Conservation (phyloP, 257 asterid genomes). For the Nicotiana tomentosiformis region DNA sequence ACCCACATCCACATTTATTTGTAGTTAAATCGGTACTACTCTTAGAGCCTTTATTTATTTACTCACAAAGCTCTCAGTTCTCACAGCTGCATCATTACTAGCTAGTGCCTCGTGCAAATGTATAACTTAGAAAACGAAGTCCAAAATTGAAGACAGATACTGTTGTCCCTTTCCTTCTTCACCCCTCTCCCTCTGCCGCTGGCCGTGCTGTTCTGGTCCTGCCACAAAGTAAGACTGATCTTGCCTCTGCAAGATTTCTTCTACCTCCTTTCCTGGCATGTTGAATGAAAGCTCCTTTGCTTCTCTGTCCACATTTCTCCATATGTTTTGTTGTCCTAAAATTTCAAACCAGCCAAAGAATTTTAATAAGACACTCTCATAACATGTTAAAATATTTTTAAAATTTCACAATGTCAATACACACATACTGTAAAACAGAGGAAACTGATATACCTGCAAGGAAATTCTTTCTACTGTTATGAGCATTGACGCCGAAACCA, state of each 20-base stretch:
- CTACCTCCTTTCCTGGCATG: background rate
- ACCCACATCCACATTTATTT: background rate
- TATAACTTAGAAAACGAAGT: conserved; percentile 16
- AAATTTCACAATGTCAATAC: background rate
- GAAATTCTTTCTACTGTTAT: conserved; percentile 20
- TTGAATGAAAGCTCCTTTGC: conserved; percentile 27
- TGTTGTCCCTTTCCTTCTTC: conserved; percentile 14
- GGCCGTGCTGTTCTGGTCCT: conserved; percentile 19
- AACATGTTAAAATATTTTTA: no score
- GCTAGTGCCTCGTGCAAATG: background rate
- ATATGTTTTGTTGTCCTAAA: conserved; percentile 31
- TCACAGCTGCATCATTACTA: background rate
- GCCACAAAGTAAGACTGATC: conserved; percentile 28
- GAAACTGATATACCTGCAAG: conserved; percentile 29
- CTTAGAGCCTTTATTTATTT: background rate
- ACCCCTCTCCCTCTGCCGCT: background rate
- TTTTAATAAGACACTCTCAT: no score
- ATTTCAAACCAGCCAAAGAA: background rate
- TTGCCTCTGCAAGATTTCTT: conserved; percentile 24
- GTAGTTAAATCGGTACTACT: background rate
- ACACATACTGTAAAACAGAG: background rate
- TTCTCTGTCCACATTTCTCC: conserved; percentile 27
- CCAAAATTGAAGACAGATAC: conserved; percentile 29
- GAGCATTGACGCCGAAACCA: conserved; percentile 38
- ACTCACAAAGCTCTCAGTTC: background rate